phyloP scores from a whole-genome alignment of 1,284 basidiomycete species.

The Pseudomicrostroma phylloplanum region DNA sequence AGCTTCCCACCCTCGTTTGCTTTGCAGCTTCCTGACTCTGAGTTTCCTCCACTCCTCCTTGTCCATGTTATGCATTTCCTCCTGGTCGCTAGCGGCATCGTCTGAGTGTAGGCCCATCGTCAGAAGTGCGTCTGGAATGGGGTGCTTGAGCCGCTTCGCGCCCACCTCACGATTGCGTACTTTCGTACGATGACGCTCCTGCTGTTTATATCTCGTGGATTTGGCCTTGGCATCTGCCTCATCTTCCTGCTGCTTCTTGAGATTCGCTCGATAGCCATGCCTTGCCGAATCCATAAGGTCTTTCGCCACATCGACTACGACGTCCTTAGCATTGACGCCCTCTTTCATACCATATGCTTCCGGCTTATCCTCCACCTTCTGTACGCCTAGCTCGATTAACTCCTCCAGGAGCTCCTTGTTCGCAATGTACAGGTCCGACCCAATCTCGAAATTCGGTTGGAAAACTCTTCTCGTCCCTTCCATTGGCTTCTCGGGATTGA shows the following conservation, averaged over 20 bases:
- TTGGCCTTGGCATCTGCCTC: constrained; percentile 36
- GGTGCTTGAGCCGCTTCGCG: constrained; percentile 22
- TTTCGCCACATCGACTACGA: constrained; percentile 34
- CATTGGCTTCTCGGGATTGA: not conserved
- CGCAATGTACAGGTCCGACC: constrained; percentile 26
- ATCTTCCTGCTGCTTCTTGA: constrained; percentile 26
- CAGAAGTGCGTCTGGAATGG: constrained; percentile 31
- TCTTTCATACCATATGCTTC: constrained; percentile 30
- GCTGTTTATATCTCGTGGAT: constrained; percentile 30
- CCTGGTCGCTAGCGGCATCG: constrained; percentile 31
- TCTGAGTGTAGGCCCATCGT: constrained; percentile 31
- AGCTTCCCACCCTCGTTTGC: constrained; percentile 31
- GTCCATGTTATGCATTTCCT: constrained; percentile 31
- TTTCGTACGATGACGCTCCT: constrained; percentile 30
- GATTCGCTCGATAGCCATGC: constrained; percentile 29
- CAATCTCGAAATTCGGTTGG: constrained; percentile 12
- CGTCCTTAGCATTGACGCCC: constrained; percentile 27
- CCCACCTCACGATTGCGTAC: constrained; percentile 32
- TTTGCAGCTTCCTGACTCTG: constrained; percentile 25
- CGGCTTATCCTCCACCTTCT: constrained; percentile 28
- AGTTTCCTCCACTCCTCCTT: constrained; percentile 29
- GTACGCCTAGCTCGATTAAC: constrained; percentile 22
- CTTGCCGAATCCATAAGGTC: constrained; percentile 34
- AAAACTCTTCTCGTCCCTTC: constrained; percentile 15
- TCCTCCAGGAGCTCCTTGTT: constrained; percentile 32